phyloP scores from a whole-genome alignment of 768 basidiomycete genomes.

The Dioszegia hungarica region DNA sequence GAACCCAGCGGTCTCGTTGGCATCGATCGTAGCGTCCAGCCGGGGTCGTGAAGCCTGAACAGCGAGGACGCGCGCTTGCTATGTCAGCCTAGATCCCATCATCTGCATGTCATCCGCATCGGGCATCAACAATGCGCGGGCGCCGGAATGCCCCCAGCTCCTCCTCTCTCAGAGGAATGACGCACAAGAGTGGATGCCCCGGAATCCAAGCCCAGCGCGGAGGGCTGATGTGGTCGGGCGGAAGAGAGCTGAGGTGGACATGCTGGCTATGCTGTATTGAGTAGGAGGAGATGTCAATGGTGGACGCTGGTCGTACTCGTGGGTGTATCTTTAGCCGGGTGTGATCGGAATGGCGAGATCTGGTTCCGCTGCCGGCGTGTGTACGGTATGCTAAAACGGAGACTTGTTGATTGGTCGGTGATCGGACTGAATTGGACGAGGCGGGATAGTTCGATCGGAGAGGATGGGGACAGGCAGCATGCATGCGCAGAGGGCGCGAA shows the following conservation, averaged over 20 bases:
- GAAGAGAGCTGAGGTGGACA: conserved; percentile 3
- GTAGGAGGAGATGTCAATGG: not conserved
- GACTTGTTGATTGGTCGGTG: not conserved
- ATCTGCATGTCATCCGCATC: too few species aligned
- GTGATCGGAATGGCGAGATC: not conserved
- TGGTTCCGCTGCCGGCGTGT: too few species aligned
- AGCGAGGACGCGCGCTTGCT: conserved; percentile 30
- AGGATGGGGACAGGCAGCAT: too few species aligned
- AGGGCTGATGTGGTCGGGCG: conserved; percentile 7
- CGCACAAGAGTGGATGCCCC: conserved; percentile 23
- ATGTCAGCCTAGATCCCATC: too few species aligned
- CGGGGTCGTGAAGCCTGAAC: conserved; percentile 18
- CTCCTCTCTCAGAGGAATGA: not conserved
- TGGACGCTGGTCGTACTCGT: not conserved
- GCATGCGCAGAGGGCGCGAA: too few species aligned
- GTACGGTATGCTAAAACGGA: not conserved
- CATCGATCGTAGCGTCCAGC: conserved; percentile 25
- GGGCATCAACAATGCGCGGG: too few species aligned
- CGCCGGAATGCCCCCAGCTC: too few species aligned
- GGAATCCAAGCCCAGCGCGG: conserved; percentile 19
- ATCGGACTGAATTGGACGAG: not conserved
- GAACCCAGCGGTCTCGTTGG: conserved; percentile 47
- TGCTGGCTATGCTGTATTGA: not conserved
- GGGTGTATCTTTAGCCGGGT: not conserved
- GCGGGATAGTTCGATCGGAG: too few species aligned